Percentiles rank a stretch among this genome's conserved stretches.
Evolutionary conservation across 768 basidiomycete genomes (phyloP).

Genomic region (Xerocomellus chrysenteron): DNA sequence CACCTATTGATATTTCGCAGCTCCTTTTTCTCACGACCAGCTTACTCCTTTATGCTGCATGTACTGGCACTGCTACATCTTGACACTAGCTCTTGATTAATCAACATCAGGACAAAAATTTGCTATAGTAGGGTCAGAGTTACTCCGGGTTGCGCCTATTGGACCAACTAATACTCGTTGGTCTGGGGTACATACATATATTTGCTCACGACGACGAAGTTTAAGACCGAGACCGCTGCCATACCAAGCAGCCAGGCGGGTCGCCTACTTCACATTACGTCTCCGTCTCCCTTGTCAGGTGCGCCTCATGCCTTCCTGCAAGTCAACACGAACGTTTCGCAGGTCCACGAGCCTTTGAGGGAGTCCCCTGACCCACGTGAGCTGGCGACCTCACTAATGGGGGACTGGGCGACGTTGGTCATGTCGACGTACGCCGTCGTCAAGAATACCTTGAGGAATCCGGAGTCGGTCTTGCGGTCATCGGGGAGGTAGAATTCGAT

Average conservation of each 20-base stretch:
- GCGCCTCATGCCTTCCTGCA: slow-evolving; percentile 4
- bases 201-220: neutral
- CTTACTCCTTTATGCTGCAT: neutral
- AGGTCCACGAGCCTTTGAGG: slow-evolving; percentile 12
- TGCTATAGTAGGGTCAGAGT: neutral
- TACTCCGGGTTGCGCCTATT: no score
- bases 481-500: slow-evolving; percentile 16
- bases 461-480: slow-evolving; percentile 7
- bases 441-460: slow-evolving; percentile 24
- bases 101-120: neutral
- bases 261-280: neutral
- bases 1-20: neutral
- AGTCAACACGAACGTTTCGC: slow-evolving; percentile 21
- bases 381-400: neutral
- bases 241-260: neutral
- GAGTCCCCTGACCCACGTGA: neutral
- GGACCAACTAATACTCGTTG: neutral
- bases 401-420: slow-evolving; percentile 7
- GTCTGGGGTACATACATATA: no score
- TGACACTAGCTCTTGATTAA: no score
- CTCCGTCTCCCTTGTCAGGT: neutral
- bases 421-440: slow-evolving; percentile 22
- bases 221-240: neutral
- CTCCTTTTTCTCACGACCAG: neutral
- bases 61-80: no score